phyloP scores from a whole-genome alignment of 805 yeast species.

The Danielia oregonensis region DNA sequence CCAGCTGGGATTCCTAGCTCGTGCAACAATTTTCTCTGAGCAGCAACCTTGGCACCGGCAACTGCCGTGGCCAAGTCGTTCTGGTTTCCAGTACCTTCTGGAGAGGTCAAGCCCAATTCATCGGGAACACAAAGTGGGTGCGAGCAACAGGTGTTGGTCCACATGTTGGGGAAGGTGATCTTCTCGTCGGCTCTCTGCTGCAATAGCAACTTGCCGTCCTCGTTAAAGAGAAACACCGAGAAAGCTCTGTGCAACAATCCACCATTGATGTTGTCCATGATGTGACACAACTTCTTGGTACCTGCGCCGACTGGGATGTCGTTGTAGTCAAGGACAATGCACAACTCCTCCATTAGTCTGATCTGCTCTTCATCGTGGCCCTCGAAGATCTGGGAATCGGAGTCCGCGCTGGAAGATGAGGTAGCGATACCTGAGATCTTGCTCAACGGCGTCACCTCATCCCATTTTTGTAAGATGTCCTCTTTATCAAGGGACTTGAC shows the following conservation, averaged over 20 bases:
- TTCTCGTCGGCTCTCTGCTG: constrained; percentile 97
- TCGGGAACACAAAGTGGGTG: constrained; percentile 85
- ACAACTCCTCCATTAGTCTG: constrained; percentile 91
- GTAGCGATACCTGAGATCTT: constrained; percentile 57
- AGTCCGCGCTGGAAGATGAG: constrained; percentile 18
- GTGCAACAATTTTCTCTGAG: constrained; percentile 86
- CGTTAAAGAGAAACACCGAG: constrained; percentile 88
- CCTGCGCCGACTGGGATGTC: constrained; percentile 91
- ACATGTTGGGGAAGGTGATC: constrained; percentile 92
- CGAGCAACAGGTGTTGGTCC: constrained; percentile 99
- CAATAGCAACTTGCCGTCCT: constrained; percentile 67
- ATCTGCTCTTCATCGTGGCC: constrained; percentile 96
- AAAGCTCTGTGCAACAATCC: constrained; percentile 95
- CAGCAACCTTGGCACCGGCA: constrained; percentile 80
- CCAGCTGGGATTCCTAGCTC: constrained; percentile 78
- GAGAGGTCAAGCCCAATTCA: constrained; percentile 59
- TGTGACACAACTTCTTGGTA: constrained; percentile 83
- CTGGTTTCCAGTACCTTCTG: constrained; percentile 9
- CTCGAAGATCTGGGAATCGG: constrained; percentile 49
- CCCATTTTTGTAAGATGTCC: constrained; percentile 55
- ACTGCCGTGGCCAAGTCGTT: constrained; percentile 55
- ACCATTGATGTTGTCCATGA: constrained; percentile 79
- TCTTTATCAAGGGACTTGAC: constrained; percentile 49
- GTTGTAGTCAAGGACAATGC: constrained; percentile 86
- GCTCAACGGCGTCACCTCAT: constrained; percentile 63